Evolutionary conservation across 1,139 yeast genomes (phyloP), one percentile per base, ranked within the genome.

Genomic region (Pichia inconspicua): DNA sequence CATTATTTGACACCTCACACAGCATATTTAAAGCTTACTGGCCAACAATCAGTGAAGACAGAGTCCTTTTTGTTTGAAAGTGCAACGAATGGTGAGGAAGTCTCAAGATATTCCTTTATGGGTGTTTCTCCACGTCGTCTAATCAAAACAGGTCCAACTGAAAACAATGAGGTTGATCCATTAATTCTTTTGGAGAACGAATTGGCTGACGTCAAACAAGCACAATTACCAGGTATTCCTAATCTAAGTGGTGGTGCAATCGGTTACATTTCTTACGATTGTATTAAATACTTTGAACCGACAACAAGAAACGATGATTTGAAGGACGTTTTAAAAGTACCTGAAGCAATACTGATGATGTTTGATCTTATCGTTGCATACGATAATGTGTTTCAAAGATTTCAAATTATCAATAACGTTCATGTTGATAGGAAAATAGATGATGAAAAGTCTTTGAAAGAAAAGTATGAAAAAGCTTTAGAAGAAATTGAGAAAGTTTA

Each of bases 221-320:
- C 92, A 0, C 78, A 78, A 53, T 69, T 84, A 40, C 94, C 94
- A 0, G 94, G 95, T 38, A 69, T 85, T 50, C 97, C 97, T 10
- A 78, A 77, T 54, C 72, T 90, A 50, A 82, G 92, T 59, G 98
- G 99, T 48, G 99, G 98, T 54, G 97, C 97, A 10, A 77, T 92
- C 46, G 98, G 98, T 0, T 92, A 89, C 63, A 81, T 92, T 43
- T 87, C 97, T 0, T 92, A 92, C 61, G 99, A 94, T 66, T 92
- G 99, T 71, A 84, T 92, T 62, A 85, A 88, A 62, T 92, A 92
- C 66, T 92, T 92, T 60, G 98, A 92, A 67, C 98, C 98, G 49
- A 83, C 76, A 60, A 90, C 97, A 1, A 74, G 74, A 51, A 77
- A 88, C 57, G 78, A 76, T 9, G 77, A 76, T 9, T 72, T 90